phyloP scores from a whole-genome alignment of 495 filamentous ascomycete species.

The Parachaetomium inaequale region DNA sequence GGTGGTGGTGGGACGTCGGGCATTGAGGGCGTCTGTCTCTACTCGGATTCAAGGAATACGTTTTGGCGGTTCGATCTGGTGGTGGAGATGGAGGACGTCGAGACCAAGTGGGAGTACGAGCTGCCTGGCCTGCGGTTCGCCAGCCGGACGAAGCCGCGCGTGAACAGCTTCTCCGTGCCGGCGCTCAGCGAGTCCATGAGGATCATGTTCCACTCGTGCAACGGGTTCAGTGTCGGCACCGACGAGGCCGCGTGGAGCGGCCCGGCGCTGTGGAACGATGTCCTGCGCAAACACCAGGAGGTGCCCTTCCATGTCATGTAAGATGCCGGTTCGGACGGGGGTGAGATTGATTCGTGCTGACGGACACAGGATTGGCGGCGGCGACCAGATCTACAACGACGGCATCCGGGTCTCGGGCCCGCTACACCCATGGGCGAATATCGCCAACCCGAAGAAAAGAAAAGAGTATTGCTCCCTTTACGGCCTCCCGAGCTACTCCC shows the following conservation, averaged over 20 bases:
- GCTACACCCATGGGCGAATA: conserved; percentile 73
- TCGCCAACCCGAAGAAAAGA: conserved; percentile 76
- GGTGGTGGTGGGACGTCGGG: conserved; percentile 4
- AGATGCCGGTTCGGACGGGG: neutral
- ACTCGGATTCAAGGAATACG: conserved; percentile 68
- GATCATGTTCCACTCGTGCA: conserved; percentile 94
- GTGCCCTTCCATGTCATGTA: conserved; percentile 83
- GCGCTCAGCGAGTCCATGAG: conserved; percentile 81
- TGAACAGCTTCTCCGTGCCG: conserved; percentile 68
- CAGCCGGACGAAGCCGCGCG: conserved; percentile 43
- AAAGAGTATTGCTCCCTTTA: too few relatives aligned
- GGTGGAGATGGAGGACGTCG: conserved; percentile 51
- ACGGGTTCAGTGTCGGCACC: conserved; percentile 91
- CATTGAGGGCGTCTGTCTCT: conserved; percentile 60
- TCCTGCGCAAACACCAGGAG: conserved; percentile 64
- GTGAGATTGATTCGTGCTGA: neutral
- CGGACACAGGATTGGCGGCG: conserved; percentile 66
- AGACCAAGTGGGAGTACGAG: conserved; percentile 59
- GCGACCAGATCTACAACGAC: conserved; percentile 95
- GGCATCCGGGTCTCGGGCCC: conserved; percentile 80
- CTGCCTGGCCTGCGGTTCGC: conserved; percentile 48
- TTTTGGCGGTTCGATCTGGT: conserved; percentile 78
- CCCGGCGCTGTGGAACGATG: conserved; percentile 85
- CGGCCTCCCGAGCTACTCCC: too few relatives aligned
- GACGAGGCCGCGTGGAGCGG: conserved; percentile 82